Evolutionary conservation across 768 basidiomycete species (phyloP).

Genomic region (Trametopsis cervina): DNA sequence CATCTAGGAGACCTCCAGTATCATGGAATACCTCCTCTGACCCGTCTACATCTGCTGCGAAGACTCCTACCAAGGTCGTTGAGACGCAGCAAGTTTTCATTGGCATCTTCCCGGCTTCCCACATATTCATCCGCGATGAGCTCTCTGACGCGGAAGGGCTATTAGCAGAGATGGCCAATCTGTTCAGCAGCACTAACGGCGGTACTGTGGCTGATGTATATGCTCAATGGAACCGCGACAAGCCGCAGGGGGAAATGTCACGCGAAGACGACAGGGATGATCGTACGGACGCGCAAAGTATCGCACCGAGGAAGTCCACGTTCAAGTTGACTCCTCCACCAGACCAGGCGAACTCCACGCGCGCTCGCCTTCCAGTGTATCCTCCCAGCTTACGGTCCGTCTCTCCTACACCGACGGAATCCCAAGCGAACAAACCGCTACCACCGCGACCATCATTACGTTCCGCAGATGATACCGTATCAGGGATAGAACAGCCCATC

Average conservation of each 20-base stretch:
- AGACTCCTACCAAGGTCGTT: slow-evolving; percentile 53
- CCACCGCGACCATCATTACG: slow-evolving; percentile 93
- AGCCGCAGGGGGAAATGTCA: slow-evolving; percentile 41
- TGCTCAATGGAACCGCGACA: slow-evolving; percentile 16
- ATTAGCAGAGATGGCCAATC: slow-evolving; percentile 66
- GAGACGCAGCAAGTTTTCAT: slow-evolving; percentile 87
- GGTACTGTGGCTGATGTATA: slow-evolving; percentile 15
- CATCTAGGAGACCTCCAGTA: slow-evolving; percentile 65
- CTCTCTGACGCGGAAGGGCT: slow-evolving; percentile 83
- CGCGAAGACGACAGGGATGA: slow-evolving; percentile 60
- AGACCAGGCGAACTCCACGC: slow-evolving; percentile 66
- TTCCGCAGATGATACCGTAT: slow-evolving; percentile 87
- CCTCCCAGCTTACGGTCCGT: slow-evolving; percentile 59
- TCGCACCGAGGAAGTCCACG: slow-evolving; percentile 36
- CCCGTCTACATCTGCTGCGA: slow-evolving; percentile 39
- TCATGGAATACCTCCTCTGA: slow-evolving; percentile 57
- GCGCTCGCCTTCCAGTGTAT: slow-evolving; percentile 68
- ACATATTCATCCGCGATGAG: slow-evolving; percentile 82
- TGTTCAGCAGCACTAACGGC: slow-evolving; percentile 42
- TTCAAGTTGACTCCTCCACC: slow-evolving; percentile 70
- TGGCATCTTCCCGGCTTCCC: slow-evolving; percentile 89
- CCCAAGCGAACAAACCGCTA: slow-evolving; percentile 61
- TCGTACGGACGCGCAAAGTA: slow-evolving; percentile 21
- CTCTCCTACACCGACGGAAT: slow-evolving; percentile 60
- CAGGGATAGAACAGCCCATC: slow-evolving; percentile 79